Percentiles rank a stretch among this genome's conserved stretches.
phyloP scores from a whole-genome alignment of 139 green algal genomes.

The Auxenochlorella pyrenoidosa region DNA sequence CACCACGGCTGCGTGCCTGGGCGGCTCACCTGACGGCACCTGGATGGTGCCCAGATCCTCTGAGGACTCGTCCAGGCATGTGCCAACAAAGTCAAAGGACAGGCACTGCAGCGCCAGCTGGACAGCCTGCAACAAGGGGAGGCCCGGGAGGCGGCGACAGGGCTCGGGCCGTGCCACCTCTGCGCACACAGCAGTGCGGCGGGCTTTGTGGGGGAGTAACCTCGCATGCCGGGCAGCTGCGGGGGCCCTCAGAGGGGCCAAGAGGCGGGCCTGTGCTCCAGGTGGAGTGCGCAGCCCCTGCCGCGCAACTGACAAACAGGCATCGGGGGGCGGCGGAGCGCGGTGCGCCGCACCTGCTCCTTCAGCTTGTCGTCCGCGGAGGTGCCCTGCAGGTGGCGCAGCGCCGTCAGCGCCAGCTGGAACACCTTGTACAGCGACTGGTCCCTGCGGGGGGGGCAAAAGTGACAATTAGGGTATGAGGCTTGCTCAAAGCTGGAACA shows the following conservation, averaged over 20 bases:
- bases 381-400: constrained; percentile 64
- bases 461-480: too few species aligned
- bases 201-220: too few species aligned
- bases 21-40: constrained; percentile 53
- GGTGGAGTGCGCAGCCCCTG: too few species aligned
- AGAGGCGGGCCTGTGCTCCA: too few species aligned
- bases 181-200: too few species aligned
- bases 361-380: constrained; percentile 76
- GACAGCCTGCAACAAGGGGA: constrained; percentile 65
- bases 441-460: too few species aligned
- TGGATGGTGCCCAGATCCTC: constrained; percentile 98
- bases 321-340: too few species aligned
- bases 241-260: too few species aligned
- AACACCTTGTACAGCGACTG: constrained; percentile 47
- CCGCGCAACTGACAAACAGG: too few species aligned
- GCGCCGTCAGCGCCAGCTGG: constrained; percentile 70
- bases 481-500: constrained; percentile 80
- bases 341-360: constrained; percentile 62
- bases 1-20: too few species aligned
- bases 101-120: constrained; percentile 88
- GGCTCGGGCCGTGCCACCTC: too few species aligned
- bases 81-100: constrained; percentile 99
- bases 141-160: not conserved
- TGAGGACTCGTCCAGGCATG: constrained; percentile 91
- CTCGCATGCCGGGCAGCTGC: not conserved